Percentiles rank a stretch among this genome's conserved stretches.
These are phyloP conservation scores for Leishmania amazonensis DNA, from an alignment of 208 protist genomes.

Conservation along the genomic window DNA sequence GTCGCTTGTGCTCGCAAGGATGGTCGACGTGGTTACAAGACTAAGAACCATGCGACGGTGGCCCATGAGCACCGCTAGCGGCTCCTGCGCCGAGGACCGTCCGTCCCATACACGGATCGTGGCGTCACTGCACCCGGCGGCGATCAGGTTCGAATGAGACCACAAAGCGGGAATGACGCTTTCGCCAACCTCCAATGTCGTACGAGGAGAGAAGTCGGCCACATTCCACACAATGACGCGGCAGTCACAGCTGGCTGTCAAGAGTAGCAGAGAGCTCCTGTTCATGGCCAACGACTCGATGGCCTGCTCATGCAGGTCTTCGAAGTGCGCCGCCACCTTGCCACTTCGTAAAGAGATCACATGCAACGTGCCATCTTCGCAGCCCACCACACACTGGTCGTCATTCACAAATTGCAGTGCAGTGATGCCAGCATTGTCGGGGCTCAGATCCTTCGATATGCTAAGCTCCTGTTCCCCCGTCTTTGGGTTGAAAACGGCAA, in stretches of 20 bases:
- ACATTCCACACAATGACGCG: conserved; percentile 82
- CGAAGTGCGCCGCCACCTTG: conserved; percentile 63
- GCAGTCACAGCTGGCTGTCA: conserved; percentile 83
- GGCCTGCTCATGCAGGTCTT: conserved; percentile 79
- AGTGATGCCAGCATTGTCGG: conserved; percentile 74
- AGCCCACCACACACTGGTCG: conserved; percentile 82
- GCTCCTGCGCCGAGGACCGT: conserved; percentile 53
- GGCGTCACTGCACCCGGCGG: conserved; percentile 84
- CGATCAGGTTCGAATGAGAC: conserved; percentile 46
- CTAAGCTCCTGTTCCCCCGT: conserved; percentile 67
- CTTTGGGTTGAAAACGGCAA: conserved; percentile 93
- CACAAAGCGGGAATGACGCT: conserved; percentile 82
- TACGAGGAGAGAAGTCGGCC: conserved; percentile 60
- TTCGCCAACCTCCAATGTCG: conserved; percentile 64
- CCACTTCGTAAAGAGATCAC: conserved; percentile 69
- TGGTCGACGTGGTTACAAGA: conserved; percentile 29
- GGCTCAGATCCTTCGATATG: conserved; percentile 73
- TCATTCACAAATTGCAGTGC: conserved; percentile 64
- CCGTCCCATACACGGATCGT: conserved; percentile 85
- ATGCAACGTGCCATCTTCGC: conserved; percentile 86
- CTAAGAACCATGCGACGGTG: conserved; percentile 85
- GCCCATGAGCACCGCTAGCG: conserved; percentile 56
- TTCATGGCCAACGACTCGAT: conserved; percentile 79
- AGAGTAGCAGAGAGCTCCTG: conserved; percentile 45
- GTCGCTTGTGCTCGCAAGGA: conserved; percentile 67